Evolutionary conservation across 305 asterid species (phyloP).

Genomic region (Euphrasia arctica): DNA sequence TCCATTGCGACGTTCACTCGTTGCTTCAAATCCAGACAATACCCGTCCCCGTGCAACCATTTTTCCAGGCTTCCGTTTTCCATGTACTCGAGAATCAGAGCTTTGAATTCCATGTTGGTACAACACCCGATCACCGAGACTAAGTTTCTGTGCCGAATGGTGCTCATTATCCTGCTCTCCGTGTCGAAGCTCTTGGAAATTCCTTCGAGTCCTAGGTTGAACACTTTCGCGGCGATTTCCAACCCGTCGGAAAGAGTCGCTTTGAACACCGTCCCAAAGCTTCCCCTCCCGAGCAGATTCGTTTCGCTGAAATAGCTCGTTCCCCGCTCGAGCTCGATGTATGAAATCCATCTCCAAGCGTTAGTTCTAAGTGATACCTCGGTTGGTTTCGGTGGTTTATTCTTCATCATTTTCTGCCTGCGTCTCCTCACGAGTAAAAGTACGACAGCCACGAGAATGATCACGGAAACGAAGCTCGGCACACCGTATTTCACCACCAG

Average conservation of each 20-base stretch:
- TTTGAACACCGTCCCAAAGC: slow-evolving; percentile 3
- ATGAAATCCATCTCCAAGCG: background rate
- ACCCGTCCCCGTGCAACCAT: background rate
- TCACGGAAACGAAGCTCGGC: background rate
- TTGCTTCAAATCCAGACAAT: background rate
- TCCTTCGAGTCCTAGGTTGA: background rate
- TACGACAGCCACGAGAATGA: background rate
- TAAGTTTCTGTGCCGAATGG: slow-evolving; percentile 1
- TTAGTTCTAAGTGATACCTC: background rate
- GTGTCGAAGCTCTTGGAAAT: background rate
- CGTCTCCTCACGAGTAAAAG: background rate
- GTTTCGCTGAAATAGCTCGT: background rate
- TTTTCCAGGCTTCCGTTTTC: slow-evolving; percentile 7
- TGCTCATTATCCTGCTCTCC: slow-evolving; percentile 2
- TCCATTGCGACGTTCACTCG: background rate
- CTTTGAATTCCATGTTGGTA: slow-evolving; percentile 6
- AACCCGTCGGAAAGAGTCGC: slow-evolving; percentile 1
- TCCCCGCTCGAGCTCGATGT: background rate
- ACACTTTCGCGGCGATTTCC: background rate
- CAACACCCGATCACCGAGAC: slow-evolving; percentile 5
- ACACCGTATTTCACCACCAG: background rate
- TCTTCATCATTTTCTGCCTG: background rate
- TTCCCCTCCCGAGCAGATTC: background rate
- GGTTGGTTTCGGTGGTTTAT: background rate
- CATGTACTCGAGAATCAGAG: slow-evolving; percentile 7